phyloP scores from a whole-genome alignment of 2,329 filamentous ascomycete species.

The Penicillium sp. region DNA sequence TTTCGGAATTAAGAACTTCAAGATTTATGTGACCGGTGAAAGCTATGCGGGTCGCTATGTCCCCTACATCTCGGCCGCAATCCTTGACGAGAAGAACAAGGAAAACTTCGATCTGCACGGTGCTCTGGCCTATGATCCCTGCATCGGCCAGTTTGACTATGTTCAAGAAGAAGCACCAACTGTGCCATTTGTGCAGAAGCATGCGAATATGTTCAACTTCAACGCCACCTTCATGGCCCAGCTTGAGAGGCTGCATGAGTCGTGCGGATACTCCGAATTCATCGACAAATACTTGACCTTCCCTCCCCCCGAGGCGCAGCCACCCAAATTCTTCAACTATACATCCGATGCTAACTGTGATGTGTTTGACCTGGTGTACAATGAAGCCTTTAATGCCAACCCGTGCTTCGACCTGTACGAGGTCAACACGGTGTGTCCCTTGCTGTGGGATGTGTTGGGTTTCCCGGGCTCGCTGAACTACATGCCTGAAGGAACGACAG shows the following conservation, averaged over 20 bases:
- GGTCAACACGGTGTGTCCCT: constrained; percentile 68
- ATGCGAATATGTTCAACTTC: constrained; percentile 46
- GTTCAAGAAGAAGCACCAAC: constrained; percentile 36
- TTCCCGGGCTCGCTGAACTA: constrained; percentile 58
- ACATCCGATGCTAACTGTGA: constrained; percentile 52
- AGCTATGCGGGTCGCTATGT: constrained; percentile 69
- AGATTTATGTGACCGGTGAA: constrained; percentile 72
- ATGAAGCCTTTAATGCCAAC: constrained; percentile 59
- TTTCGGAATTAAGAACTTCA: constrained; percentile 65
- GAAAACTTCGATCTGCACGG: constrained; percentile 66
- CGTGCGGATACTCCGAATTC: constrained; percentile 49
- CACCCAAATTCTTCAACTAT: constrained; percentile 55
- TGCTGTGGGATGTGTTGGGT: constrained; percentile 66
- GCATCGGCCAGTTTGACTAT: constrained; percentile 45
- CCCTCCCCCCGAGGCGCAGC: constrained; percentile 46
- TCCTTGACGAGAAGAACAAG: constrained; percentile 67
- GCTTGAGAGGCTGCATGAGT: constrained; percentile 41
- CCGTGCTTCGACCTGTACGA: constrained; percentile 80
- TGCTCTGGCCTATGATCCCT: constrained; percentile 70
- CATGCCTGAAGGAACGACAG: constrained; percentile 56
- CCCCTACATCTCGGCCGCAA: constrained; percentile 70
- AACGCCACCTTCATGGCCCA: constrained; percentile 44
- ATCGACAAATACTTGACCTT: constrained; percentile 57
- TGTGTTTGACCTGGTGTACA: constrained; percentile 56
- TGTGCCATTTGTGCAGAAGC: constrained; percentile 44